Evolutionary conservation across 2,329 filamentous ascomycete species (phyloP).

Genomic region (Cladosporium sp.): DNA sequence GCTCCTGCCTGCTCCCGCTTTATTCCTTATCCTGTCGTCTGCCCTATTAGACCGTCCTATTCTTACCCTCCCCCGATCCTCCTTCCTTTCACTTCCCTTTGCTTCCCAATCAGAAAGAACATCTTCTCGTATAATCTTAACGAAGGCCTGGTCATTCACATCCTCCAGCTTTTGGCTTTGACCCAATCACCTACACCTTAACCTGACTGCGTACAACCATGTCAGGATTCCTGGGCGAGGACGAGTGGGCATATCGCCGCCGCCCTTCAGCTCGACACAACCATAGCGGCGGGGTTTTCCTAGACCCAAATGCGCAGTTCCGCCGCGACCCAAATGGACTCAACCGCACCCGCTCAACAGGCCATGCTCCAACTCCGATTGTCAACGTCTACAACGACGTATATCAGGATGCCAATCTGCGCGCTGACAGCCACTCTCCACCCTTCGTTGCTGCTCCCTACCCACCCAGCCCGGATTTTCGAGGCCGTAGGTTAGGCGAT

Average conservation of each 20-base stretch:
- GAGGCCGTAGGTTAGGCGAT: slow-evolving; percentile 19
- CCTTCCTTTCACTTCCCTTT: background rate
- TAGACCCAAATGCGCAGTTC: slow-evolving; percentile 6
- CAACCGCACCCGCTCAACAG: slow-evolving; percentile 42
- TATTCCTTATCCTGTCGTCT: slow-evolving; percentile 4
- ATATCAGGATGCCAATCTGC: slow-evolving; percentile 27
- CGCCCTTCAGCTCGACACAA: slow-evolving; percentile 8
- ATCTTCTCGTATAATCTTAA: background rate
- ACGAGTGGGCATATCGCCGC: slow-evolving; percentile 3
- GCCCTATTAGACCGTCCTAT: background rate
- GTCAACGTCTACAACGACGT: slow-evolving; percentile 45
- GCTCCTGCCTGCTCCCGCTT: background rate
- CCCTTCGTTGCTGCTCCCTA: slow-evolving; percentile 19
- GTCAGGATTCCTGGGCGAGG: slow-evolving; percentile 5
- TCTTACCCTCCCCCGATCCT: background rate
- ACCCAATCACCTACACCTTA: background rate
- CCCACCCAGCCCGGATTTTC: slow-evolving; percentile 3
- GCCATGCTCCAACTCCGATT: slow-evolving; percentile 39
- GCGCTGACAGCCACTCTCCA: slow-evolving; percentile 16
- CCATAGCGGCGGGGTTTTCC: background rate
- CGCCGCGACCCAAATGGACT: slow-evolving; percentile 20
- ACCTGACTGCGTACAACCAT: background rate
- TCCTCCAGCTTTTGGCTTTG: too few species aligned
- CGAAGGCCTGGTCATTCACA: too few species aligned
- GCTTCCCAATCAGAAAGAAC: background rate